Evolutionary conservation across 345 rosid species (phyloP).

Genomic region (Dimocarpus longan): DNA sequence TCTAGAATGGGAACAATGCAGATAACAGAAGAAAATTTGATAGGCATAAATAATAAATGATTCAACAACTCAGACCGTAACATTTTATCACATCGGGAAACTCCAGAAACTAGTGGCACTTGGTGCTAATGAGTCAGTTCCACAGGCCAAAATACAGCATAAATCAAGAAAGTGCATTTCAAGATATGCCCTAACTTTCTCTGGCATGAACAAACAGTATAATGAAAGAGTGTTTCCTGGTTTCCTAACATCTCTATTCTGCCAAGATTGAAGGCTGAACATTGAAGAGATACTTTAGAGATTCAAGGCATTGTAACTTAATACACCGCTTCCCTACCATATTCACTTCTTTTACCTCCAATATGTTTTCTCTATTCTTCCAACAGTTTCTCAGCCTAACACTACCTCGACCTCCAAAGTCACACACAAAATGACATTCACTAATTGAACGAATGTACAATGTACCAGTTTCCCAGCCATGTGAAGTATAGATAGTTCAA

Average conservation of each 20-base stretch:
- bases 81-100: not conserved
- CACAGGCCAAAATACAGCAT: not conserved
- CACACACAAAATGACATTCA: not conserved
- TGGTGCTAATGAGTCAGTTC: not conserved
- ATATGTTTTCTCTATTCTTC: not conserved
- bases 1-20: not conserved
- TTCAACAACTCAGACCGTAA: not conserved
- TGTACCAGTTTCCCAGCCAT: not conserved
- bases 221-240: not conserved
- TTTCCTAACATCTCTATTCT: not conserved
- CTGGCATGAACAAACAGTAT: not conserved
- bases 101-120: not conserved
- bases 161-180: not conserved
- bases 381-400: not conserved
- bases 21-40: not conserved
- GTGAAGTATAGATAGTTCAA: not conserved
- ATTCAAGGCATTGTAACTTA: not conserved
- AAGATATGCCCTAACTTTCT: not conserved
- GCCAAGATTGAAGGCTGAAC: not conserved
- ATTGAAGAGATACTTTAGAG: not conserved
- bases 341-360: not conserved
- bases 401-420: slow-evolving; percentile 4
- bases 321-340: not conserved
- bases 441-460: not conserved
- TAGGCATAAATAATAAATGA: not conserved